Evolutionary conservation across 2,329 filamentous ascomycete genomes (phyloP).

Genomic region (Ampelomyces quisqualis): DNA sequence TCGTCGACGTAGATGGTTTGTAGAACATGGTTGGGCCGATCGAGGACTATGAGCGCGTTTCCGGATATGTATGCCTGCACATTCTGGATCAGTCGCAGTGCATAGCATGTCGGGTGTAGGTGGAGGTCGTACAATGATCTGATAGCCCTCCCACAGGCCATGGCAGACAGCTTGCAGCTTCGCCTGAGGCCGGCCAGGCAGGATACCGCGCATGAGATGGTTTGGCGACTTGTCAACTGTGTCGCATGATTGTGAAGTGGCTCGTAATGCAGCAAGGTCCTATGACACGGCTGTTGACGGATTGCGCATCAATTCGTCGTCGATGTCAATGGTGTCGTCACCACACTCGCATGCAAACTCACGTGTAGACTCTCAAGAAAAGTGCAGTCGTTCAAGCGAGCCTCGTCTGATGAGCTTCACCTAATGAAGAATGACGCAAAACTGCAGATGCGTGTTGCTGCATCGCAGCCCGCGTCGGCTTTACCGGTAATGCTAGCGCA

Average conservation of each 20-base stretch:
- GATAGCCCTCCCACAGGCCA: conserved; percentile 69
- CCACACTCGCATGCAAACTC: not conserved
- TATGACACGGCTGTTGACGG: not conserved
- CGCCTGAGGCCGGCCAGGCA: conserved; percentile 75
- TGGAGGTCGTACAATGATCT: conserved; percentile 64
- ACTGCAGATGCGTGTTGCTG: no score
- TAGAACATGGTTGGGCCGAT: conserved; percentile 69
- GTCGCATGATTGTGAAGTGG: conserved; percentile 2
- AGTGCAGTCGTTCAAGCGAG: no score
- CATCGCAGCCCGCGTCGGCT: no score
- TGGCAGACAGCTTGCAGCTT: conserved; percentile 76
- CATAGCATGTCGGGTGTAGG: no score
- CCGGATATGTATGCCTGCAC: conserved; percentile 88
- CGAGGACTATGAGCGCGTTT: conserved; percentile 80
- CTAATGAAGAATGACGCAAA: no score
- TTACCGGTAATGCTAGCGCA: no score
- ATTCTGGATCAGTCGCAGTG: no score
- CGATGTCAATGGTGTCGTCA: not conserved
- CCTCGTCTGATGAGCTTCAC: no score
- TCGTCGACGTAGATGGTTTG: conserved; percentile 91
- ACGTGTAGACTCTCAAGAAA: no score
- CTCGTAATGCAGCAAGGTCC: not conserved
- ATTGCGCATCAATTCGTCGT: not conserved
- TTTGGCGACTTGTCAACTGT: conserved; percentile 6
- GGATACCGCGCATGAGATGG: conserved; percentile 67